A percentile compares a stretch with the other conserved stretches of the same genome.
Evolutionary conservation across 495 filamentous ascomycete species (phyloP).

Genomic region (Aspergillus diversus): DNA sequence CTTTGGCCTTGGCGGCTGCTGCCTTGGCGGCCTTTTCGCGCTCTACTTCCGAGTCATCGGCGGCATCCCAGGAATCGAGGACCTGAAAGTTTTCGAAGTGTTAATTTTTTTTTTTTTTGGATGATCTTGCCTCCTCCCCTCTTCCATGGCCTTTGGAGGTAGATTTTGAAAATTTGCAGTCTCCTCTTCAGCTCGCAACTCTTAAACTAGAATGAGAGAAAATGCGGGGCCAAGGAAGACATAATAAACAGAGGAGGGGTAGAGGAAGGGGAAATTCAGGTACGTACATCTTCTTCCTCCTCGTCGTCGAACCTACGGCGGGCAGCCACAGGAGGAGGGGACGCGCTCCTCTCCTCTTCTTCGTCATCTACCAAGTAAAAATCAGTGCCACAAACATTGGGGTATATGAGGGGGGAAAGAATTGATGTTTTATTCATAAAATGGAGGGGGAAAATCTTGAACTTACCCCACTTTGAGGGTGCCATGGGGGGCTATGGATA

Average conservation of each 20-base stretch:
- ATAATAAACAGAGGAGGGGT: not conserved
- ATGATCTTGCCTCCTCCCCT: not conserved
- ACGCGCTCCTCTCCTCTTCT: conserved; percentile 62
- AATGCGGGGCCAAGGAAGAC: not conserved
- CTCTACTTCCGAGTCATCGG: conserved; percentile 95
- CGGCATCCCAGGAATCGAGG: conserved; percentile 95
- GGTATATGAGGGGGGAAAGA: conserved; percentile 8
- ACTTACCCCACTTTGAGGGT: conserved; percentile 57
- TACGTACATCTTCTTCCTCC: conserved; percentile 83
- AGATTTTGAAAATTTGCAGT: not conserved
- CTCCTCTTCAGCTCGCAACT: not conserved
- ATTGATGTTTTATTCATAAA: not conserved
- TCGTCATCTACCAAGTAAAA: conserved; percentile 59
- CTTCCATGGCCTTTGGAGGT: not conserved
- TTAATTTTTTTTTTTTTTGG: not conserved
- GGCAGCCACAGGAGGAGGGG: conserved; percentile 63
- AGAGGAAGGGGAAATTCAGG: conserved; percentile 9
- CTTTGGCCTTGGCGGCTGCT: conserved; percentile 84
- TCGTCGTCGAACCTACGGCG: conserved; percentile 86
- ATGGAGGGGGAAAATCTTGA: conserved; percentile 5
- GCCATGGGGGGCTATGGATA: conserved; percentile 41
- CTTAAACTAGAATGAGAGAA: not conserved
- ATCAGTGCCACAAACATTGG: not conserved
- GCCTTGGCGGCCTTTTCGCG: conserved; percentile 90
- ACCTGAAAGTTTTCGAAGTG: conserved; percentile 55